These are phyloP conservation scores for Detonula confervacea DNA, from an alignment of 352 stramenopile genomes.

Conservation along the genomic window DNA sequence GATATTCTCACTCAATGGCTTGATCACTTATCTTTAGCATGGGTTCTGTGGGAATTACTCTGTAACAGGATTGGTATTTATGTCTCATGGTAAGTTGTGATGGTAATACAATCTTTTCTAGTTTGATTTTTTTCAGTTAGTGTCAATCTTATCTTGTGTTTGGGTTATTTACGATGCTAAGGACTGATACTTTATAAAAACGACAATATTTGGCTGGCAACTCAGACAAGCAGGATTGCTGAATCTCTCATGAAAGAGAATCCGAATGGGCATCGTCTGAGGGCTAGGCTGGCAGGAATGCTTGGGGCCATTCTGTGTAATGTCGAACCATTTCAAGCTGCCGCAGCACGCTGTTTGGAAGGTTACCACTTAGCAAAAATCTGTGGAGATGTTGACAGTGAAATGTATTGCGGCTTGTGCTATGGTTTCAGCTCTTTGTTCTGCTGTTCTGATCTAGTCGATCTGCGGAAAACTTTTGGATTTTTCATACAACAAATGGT, in stretches of 20 bases:
- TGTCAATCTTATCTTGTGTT: not conserved
- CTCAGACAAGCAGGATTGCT: not conserved
- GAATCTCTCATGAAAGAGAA: conserved; percentile 18
- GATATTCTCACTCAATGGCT: not conserved
- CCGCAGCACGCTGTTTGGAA: not conserved
- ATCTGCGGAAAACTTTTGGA: not conserved
- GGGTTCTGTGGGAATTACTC: conserved; percentile 2
- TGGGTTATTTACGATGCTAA: not conserved
- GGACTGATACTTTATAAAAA: not conserved
- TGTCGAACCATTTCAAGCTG: conserved; percentile 11
- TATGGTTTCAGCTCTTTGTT: conserved; percentile 2
- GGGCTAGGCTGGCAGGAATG: not conserved
- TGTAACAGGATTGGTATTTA: conserved; percentile 6
- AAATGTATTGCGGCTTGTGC: not conserved
- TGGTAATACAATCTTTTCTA: not conserved
- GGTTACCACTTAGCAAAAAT: conserved; percentile 15
- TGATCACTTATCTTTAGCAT: not conserved
- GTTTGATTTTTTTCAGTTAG: not conserved
- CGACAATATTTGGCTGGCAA: conserved; percentile 2
- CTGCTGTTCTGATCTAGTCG: not conserved
- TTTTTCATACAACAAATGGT: conserved; percentile 12
- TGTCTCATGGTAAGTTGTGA: conserved; percentile 14
- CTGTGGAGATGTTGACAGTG: conserved; percentile 11
- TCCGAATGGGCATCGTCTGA: conserved; percentile 6
- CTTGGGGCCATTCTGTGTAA: not conserved